Conservation (phyloP, 192 early-diverging fungal genomes). For the Entomortierella parvispora region DNA sequence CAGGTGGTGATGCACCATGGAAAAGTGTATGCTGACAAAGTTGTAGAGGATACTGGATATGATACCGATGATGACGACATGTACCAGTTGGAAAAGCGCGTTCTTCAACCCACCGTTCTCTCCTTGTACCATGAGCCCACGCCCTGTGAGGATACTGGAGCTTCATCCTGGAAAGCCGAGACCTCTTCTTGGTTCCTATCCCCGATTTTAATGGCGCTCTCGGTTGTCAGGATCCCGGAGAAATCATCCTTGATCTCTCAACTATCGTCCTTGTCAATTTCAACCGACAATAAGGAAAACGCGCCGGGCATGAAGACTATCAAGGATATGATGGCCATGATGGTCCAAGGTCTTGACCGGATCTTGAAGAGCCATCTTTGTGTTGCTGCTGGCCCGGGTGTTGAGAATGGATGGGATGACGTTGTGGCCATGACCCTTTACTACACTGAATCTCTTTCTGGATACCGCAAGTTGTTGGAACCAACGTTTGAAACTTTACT, state of each 20-base stretch:
- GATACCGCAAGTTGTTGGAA: neutral
- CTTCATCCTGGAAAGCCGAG: conserved; percentile 17
- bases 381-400: conserved; percentile 18
- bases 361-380: conserved; percentile 6
- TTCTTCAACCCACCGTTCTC: conserved; percentile 12
- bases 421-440: conserved; percentile 36
- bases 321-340: conserved; percentile 32
- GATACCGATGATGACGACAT: conserved; percentile 47
- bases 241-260: neutral
- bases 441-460: conserved; percentile 21
- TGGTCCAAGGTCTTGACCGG: conserved; percentile 31
- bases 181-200: conserved; percentile 39
- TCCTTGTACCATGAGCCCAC: conserved; percentile 11
- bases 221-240: conserved; percentile 8
- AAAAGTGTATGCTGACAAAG: conserved; percentile 39
- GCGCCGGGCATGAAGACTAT: neutral
- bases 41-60: conserved; percentile 15
- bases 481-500: conserved; percentile 11
- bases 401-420: conserved; percentile 24
- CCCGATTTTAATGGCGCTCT: conserved; percentile 23
- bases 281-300: neutral
- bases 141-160: neutral
- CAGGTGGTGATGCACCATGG: conserved; percentile 59
- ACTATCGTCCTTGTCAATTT: conserved; percentile 13
- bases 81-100: conserved; percentile 34